These are phyloP conservation scores for Zizania palustris DNA, from an alignment of 202 grass and related monocot genomes.

Conservation along the genomic window DNA sequence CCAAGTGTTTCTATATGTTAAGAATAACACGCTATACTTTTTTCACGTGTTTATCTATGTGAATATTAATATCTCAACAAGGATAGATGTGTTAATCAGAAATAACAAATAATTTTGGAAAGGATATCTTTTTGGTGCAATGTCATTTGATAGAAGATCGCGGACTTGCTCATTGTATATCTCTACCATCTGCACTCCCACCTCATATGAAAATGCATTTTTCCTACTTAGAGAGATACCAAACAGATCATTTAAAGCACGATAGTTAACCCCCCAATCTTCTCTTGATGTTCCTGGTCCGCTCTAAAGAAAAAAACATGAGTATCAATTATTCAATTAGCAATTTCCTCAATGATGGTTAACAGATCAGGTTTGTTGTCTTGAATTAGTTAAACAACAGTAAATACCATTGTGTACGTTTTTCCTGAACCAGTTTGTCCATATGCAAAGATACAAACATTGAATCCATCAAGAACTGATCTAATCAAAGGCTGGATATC, in stretches of 20 bases:
- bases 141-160: conserved; percentile 94
- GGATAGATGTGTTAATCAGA: background rate
- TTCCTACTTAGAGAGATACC: conserved; percentile 86
- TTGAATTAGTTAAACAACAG: conserved; percentile 26
- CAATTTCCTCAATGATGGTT: background rate
- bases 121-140: conserved; percentile 99
- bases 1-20: conserved; percentile 77
- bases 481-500: conserved; percentile 94
- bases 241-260: conserved; percentile 95
- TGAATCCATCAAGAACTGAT: conserved; percentile 97
- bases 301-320: conserved; percentile 57
- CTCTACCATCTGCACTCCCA: conserved; percentile 98
- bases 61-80: conserved; percentile 20
- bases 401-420: conserved; percentile 93
- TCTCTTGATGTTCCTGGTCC: conserved; percentile 90
- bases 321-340: conserved; percentile 6
- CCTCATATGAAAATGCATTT: conserved; percentile 87
- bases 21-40: conserved; percentile 39
- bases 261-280: conserved; percentile 98
- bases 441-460: conserved; percentile 98
- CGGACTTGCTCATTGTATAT: conserved; percentile 99
- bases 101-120: conserved; percentile 32
- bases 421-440: conserved; percentile 98
- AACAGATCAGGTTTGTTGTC: conserved; percentile 23
- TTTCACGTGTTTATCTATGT: background rate